Base-by-base conservation (phyloP, 768 basidiomycete genomes). In the Nidularia sp. region DNA sequence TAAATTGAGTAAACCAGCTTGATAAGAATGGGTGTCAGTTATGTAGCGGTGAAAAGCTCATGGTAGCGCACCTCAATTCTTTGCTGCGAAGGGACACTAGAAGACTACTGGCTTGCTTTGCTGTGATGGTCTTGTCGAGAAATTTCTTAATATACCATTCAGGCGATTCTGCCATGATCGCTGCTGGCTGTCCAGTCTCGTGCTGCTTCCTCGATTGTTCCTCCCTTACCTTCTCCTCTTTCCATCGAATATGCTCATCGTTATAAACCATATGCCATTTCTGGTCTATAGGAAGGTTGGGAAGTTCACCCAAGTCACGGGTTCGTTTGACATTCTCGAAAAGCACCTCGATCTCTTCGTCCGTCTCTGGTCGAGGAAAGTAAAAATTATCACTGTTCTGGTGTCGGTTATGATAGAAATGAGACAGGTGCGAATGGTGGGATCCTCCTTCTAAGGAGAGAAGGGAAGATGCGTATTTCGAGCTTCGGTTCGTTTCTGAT, bases 121-220 rank as follows among this genome's bases (percentile, higher is more conserved):
- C 70, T 1, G 86, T 93, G 47, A 97, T 84, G 1, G 88, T 88
- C 53, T 84, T 83, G 62, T 95, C 89, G 62, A 98, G 74, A 64
- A 97, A 92, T 68, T 87, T 92, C 67, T 86, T 83, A 57, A 98
- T 83, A 64, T 93, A 98, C 88, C 89, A 97, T 65, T 97, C 90
- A 1, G 95, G 93, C 6, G 88, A 83, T 55, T 88, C 86, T 50
- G 84, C 81, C 18, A 80, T 68, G 18, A 82, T 77, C 18, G 76
- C 66, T 5, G 71, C 68, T 5, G 81, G 58, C 50, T 81, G 80
- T 5, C 85, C 83, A 2, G 75, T 63, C 55, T 88, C 87, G 5
- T 71, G 71, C 60, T 84, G 84, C 62, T 74, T 83, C 62, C 73
- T 80, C 18, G 75, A 68, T 59, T 84, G 82, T 51, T 84, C 82